Conservation (phyloP, 305 asterid genomes). For the Fraxinus paxiana region DNA sequence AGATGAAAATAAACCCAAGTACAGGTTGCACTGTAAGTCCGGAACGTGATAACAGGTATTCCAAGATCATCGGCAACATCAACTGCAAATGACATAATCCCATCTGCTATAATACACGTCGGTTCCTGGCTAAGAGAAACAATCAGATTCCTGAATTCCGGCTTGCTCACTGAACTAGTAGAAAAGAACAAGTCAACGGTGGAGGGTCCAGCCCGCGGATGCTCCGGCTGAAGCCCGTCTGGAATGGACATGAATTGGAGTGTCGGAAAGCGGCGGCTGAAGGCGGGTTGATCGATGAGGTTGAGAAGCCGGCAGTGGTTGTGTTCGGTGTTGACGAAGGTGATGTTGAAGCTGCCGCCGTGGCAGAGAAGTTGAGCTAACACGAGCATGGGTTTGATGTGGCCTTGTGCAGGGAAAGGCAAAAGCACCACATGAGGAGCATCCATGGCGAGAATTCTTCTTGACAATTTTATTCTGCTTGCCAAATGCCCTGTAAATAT, state of each 20-base stretch:
- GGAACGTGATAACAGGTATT: slow-evolving; percentile 39
- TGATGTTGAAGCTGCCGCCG: slow-evolving; percentile 24
- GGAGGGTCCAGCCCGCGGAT: slow-evolving; percentile 28
- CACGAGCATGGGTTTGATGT: slow-evolving; percentile 45
- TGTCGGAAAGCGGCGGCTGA: slow-evolving; percentile 26
- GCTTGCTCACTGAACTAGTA: slow-evolving; percentile 14
- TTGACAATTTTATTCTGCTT: background rate
- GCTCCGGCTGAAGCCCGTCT: slow-evolving; percentile 44
- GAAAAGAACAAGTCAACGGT: slow-evolving; percentile 25
- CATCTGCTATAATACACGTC: slow-evolving; percentile 35
- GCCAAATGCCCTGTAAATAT: background rate
- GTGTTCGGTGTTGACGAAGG: slow-evolving; percentile 41
- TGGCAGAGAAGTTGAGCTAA: slow-evolving; percentile 40
- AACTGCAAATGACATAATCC: slow-evolving; percentile 40
- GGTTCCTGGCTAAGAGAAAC: slow-evolving; percentile 31
- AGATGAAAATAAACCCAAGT: slow-evolving; percentile 40
- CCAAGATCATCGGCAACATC: slow-evolving; percentile 37
- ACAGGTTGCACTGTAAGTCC: slow-evolving; percentile 39
- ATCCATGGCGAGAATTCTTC: background rate
- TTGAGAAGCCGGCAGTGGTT: slow-evolving; percentile 25
- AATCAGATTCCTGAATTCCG: slow-evolving; percentile 23
- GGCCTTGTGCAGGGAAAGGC: slow-evolving; percentile 50
- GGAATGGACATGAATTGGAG: slow-evolving; percentile 32
- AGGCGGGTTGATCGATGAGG: slow-evolving; percentile 17
- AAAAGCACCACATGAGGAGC: slow-evolving; percentile 33